These are phyloP conservation scores for Coelastrella sp. DNA, from an alignment of 139 green algal species.

Conservation along the genomic window DNA sequence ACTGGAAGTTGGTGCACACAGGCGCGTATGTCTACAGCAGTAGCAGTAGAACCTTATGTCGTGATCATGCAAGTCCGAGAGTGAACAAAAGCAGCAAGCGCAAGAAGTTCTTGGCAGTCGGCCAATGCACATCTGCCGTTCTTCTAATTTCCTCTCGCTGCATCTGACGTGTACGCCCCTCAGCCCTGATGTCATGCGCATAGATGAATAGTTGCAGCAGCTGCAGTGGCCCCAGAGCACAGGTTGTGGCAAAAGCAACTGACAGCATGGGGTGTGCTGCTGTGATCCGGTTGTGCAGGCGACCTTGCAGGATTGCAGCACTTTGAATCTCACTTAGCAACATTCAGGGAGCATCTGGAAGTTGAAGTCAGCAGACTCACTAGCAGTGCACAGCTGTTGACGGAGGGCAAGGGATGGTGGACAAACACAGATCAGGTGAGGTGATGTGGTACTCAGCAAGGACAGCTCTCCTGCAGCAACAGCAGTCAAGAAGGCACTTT, in stretches of 20 bases:
- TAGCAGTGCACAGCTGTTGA: not conserved
- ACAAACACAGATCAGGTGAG: slow-evolving; percentile 15
- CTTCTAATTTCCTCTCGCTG: too few species aligned
- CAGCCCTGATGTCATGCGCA: too few species aligned
- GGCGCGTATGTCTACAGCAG: not conserved
- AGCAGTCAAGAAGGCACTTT: too few species aligned
- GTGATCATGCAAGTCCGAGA: too few species aligned
- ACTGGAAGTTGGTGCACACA: slow-evolving; percentile 34
- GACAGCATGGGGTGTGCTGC: not conserved
- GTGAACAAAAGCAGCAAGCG: not conserved
- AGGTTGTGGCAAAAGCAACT: not conserved
- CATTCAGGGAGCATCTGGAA: slow-evolving; percentile 45
- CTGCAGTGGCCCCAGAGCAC: not conserved
- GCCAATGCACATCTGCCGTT: too few species aligned
- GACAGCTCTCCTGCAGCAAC: too few species aligned
- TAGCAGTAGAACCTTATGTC: too few species aligned
- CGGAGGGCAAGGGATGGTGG: slow-evolving; percentile 17
- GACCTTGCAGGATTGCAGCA: slow-evolving; percentile 17
- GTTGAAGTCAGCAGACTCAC: slow-evolving; percentile 24
- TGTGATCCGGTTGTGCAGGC: not conserved
- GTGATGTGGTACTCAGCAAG: too few species aligned
- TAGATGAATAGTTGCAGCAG: too few species aligned
- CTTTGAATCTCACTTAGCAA: slow-evolving; percentile 44
- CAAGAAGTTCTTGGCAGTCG: too few species aligned
- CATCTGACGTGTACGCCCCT: too few species aligned